Conservation (phyloP, 176 grass and related monocot species). For the Ensete ventricosum region DNA sequence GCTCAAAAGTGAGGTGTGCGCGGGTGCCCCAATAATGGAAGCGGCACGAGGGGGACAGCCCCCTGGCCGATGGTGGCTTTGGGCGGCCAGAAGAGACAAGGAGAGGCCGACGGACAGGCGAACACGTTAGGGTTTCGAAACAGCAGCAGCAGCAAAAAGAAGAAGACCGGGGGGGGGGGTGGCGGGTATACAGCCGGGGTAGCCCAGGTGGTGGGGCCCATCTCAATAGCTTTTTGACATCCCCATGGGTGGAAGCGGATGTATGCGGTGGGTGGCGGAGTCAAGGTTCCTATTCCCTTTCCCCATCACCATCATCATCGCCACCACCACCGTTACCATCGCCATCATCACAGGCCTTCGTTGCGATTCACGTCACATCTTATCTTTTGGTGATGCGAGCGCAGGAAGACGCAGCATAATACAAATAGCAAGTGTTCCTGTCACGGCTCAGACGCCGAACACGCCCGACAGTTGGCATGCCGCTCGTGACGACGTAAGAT, state of each 20-base stretch:
- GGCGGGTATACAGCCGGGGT: not conserved
- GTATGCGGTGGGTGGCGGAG: not conserved
- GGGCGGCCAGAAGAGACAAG: not conserved
- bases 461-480: too few species aligned
- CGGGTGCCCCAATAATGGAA: constrained; percentile 20
- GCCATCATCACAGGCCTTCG: not conserved
- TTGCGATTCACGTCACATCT: not conserved
- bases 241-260: constrained; percentile 13
- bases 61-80: not conserved
- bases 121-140: too few species aligned
- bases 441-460: too few species aligned
- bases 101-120: too few species aligned
- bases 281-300: constrained; percentile 12
- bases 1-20: constrained; percentile 6
- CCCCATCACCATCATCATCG: not conserved
- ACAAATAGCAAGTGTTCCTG: too few species aligned
- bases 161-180: not conserved
- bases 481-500: too few species aligned
- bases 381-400: not conserved
- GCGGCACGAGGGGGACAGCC: constrained; percentile 1
- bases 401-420: not conserved
- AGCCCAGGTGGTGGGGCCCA: not conserved
- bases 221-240: constrained; percentile 19
- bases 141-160: too few species aligned
- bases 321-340: not conserved